These are phyloP conservation scores for Didymellaceae sp. DNA, from an alignment of 2,329 filamentous ascomycete genomes.

Conservation along the genomic window DNA sequence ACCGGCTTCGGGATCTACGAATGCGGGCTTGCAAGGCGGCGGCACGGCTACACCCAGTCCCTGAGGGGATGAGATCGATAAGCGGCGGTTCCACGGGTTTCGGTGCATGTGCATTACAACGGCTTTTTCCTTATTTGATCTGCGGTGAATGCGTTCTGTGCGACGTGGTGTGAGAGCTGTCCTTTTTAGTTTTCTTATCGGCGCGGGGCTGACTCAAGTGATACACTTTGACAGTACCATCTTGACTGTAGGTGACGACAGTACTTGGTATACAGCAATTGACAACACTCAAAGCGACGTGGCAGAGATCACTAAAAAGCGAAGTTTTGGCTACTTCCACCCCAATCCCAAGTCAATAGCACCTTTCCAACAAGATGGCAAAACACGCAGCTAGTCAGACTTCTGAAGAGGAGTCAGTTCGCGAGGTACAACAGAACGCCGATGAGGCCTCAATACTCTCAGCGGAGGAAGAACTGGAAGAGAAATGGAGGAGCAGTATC, in stretches of 20 bases:
- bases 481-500: slow-evolving; percentile 55
- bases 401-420: slow-evolving; percentile 22
- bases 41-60: slow-evolving; percentile 11
- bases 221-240: no score
- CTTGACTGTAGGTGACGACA: no score
- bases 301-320: no score
- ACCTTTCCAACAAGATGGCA: slow-evolving; percentile 10
- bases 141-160: neutral
- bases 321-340: neutral
- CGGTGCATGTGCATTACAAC: slow-evolving; percentile 8
- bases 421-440: slow-evolving; percentile 23
- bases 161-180: neutral
- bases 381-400: slow-evolving; percentile 24
- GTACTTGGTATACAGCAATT: neutral
- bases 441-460: slow-evolving; percentile 13
- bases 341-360: neutral
- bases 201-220: neutral
- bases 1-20: slow-evolving; percentile 9
- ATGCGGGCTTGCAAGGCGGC: slow-evolving; percentile 5
- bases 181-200: neutral
- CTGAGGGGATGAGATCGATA: neutral
- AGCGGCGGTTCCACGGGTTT: slow-evolving; percentile 6
- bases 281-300: neutral
- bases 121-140: slow-evolving; percentile 7
- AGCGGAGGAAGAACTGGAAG: slow-evolving; percentile 24